Evolutionary conservation across 2,329 filamentous ascomycete genomes (phyloP).

Genomic region (Neophaeococcomyces aloes): DNA sequence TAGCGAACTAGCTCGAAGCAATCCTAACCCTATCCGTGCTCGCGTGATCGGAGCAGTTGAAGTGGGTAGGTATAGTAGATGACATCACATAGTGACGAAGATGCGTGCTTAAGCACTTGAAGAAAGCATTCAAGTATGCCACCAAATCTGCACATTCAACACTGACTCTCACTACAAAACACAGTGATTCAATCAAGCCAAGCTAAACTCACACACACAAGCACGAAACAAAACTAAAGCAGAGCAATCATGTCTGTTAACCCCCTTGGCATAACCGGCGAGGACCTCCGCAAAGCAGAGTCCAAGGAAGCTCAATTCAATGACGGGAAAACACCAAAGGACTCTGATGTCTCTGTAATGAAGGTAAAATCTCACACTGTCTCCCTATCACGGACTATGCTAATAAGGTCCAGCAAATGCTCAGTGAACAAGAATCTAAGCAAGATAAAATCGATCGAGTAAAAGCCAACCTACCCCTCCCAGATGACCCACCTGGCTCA

Average conservation of each 20-base stretch:
- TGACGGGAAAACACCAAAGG: slow-evolving; percentile 33
- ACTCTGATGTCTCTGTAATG: slow-evolving; percentile 36
- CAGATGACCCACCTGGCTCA: slow-evolving; percentile 63
- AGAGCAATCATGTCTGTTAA: slow-evolving; percentile 22
- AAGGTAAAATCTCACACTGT: slow-evolving; percentile 30
- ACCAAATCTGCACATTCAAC: too few species aligned
- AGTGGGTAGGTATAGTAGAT: too few species aligned
- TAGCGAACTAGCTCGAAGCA: too few species aligned
- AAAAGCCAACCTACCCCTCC: slow-evolving; percentile 65
- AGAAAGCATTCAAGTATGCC: too few species aligned
- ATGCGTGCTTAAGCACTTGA: too few species aligned
- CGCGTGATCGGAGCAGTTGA: too few species aligned
- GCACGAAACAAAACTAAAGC: too few species aligned
- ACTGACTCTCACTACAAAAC: too few species aligned
- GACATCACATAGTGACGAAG: too few species aligned
- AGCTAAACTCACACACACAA: too few species aligned
- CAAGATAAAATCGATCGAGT: slow-evolving; percentile 55
- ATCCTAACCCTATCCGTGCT: too few species aligned
- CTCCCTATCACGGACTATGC: not conserved
- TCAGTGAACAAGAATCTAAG: slow-evolving; percentile 42
- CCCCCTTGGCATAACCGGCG: slow-evolving; percentile 40
- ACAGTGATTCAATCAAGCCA: too few species aligned
- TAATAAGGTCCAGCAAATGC: slow-evolving; percentile 16
- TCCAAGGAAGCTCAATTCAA: slow-evolving; percentile 31
- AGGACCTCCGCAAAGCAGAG: slow-evolving; percentile 41